Evolutionary conservation across 495 filamentous ascomycete genomes (phyloP).

Genomic region (Podospora pseudopauciseta): DNA sequence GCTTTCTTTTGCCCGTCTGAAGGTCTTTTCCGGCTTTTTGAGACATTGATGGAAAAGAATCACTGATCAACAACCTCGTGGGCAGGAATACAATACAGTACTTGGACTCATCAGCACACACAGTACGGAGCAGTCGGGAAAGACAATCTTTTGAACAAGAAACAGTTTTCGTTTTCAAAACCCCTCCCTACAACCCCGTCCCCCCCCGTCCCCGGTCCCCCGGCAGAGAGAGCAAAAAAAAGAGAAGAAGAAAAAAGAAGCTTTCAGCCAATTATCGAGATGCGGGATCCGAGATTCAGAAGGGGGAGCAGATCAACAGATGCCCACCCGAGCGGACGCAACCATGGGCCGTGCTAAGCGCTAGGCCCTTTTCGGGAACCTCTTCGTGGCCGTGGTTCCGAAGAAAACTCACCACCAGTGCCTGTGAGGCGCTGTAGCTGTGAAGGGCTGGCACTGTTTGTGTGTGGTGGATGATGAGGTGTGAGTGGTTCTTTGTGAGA

Average conservation of each 20-base stretch:
- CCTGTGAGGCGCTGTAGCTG: constrained; percentile 3
- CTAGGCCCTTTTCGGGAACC: constrained; percentile 3
- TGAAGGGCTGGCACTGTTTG: not conserved
- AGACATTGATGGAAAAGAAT: not conserved
- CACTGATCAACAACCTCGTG: not conserved
- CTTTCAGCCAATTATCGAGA: constrained; percentile 17
- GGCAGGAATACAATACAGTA: not conserved
- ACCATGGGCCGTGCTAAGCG: not conserved
- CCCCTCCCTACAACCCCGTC: not conserved
- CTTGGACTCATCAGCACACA: not conserved
- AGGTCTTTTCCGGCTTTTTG: not conserved
- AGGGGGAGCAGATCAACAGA: not conserved
- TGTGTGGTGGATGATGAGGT: not conserved
- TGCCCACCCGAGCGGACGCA: not conserved
- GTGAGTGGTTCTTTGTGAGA: not conserved
- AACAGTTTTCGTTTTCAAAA: not conserved
- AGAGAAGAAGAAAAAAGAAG: not conserved
- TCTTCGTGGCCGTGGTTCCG: constrained; percentile 3
- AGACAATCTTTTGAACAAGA: not conserved
- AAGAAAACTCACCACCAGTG: not conserved
- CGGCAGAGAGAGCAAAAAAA: not conserved
- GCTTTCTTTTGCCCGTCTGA: constrained; percentile 1
- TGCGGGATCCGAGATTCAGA: constrained; percentile 20
- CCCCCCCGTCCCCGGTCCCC: not conserved
- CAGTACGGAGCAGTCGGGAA: not conserved